Evolutionary conservation across 768 basidiomycete species (phyloP).

Genomic region (Amyloporia xantha): DNA sequence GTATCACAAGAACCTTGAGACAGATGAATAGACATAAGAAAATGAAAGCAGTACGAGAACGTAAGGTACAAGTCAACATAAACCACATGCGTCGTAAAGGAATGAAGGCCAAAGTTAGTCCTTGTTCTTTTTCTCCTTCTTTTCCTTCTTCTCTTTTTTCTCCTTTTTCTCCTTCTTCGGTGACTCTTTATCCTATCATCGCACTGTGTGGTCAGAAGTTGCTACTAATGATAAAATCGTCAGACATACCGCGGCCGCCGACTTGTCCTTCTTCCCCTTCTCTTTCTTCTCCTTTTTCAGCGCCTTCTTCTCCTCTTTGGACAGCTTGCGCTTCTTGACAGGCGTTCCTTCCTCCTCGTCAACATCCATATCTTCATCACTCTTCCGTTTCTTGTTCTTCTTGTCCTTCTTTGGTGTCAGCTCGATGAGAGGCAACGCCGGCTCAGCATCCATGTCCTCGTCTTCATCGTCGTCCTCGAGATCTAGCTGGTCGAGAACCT

Average conservation of each 20-base stretch:
- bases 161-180: conserved; percentile 34
- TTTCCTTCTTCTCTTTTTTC: conserved; percentile 32
- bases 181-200: conserved; percentile 27
- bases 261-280: conserved; percentile 48
- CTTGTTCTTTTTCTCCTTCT: conserved; percentile 50
- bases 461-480: conserved; percentile 61
- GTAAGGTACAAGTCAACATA: conserved; percentile 7
- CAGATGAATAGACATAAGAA: neutral
- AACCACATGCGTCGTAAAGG: too few relatives aligned
- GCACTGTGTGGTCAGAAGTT: neutral
- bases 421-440: conserved; percentile 53
- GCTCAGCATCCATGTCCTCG: conserved; percentile 41
- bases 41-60: neutral
- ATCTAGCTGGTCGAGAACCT: conserved; percentile 74
- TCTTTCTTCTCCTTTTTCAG: conserved; percentile 75
- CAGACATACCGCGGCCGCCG: conserved; percentile 33
- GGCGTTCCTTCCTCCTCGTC: conserved; percentile 46
- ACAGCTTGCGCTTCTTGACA: conserved; percentile 66
- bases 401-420: conserved; percentile 47
- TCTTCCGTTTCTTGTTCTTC: conserved; percentile 53
- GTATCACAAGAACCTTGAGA: neutral
- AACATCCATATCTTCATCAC: conserved; percentile 39
- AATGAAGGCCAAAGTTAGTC: conserved; percentile 18
- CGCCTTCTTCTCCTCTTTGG: conserved; percentile 84
- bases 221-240: conserved; percentile 3